Base-by-base conservation (phyloP, 2,329 filamentous ascomycete genomes). In the Exophiala spinifera region DNA sequence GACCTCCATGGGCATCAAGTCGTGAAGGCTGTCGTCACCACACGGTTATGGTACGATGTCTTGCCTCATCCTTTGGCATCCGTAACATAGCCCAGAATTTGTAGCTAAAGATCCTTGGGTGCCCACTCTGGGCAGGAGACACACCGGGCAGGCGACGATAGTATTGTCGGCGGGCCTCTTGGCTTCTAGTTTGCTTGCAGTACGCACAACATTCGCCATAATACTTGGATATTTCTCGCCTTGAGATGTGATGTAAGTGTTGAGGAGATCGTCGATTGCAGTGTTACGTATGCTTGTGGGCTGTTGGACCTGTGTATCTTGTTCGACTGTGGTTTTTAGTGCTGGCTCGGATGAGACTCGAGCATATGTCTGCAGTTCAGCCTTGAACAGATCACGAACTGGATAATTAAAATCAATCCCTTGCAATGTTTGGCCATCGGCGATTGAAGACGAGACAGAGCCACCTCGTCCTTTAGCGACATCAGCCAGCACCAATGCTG, bases 171-270 rank as follows among this genome's bases (percentile, higher is more conserved):
- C 31, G 7, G 48, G 15, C 13, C 51, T 28, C 45, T 64, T 63
- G 1, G 59, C 61, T 43, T 84, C 76, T 37, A 97, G 78, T 72
- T 95, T 96, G 48, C 84, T 86, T n/a, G 88, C 86, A 31, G 92
- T 99, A 59, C 90, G 84, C 4, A 96, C 92, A 8, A 99, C 94
- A 68, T 99, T 99, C 28, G 91, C 87, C 62, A 99, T 91, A 52
- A 97, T 90, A 51, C 88, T 89, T 2, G 91, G 89, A 66, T 95
- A 96, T 55, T 87, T 87, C 61, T 84, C 82, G 68, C 96, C 91
- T 14, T 96, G 89, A 37, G 84, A 86, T 61, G 84, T 82, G 66
- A 99, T 96, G 70, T 96, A 99, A 53, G 90, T 85, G 54, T 79
- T 75, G 86, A 97, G 91, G 50, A 99, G 81, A 63, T 91, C 87